Percentiles rank a stretch among this genome's conserved stretches.
phyloP scores from a whole-genome alignment of 2,329 filamentous ascomycete species.

The Beauveria pseudobassiana region DNA sequence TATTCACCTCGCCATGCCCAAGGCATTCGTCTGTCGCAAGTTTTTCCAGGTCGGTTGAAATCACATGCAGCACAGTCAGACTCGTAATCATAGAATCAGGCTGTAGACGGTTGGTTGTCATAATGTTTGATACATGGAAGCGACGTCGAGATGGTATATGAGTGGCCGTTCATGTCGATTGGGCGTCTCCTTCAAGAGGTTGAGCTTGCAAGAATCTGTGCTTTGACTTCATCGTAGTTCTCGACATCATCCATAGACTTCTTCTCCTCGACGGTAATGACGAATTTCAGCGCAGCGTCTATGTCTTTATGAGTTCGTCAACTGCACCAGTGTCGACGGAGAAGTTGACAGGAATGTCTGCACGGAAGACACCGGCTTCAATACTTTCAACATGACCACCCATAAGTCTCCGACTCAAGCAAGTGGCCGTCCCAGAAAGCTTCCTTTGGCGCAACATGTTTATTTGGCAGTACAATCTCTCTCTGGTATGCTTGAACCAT shows the following conservation, averaged over 20 bases:
- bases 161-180: constrained; percentile 78
- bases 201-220: constrained; percentile 67
- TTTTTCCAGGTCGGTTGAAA: constrained; percentile 96
- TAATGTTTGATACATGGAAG: constrained; percentile 99
- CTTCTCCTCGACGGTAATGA: constrained; percentile 75
- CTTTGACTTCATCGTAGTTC: constrained; percentile 79
- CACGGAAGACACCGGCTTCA: constrained; percentile 91
- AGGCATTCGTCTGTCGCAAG: constrained; percentile 85
- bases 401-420: constrained; percentile 90
- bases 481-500: constrained; percentile 97
- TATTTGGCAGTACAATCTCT: constrained; percentile 89
- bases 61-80: constrained; percentile 95
- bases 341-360: constrained; percentile 93
- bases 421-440: constrained; percentile 95
- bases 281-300: constrained; percentile 83
- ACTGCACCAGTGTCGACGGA: constrained; percentile 81
- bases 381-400: constrained; percentile 99
- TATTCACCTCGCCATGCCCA: constrained; percentile 99
- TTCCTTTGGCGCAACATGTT: constrained; percentile 85
- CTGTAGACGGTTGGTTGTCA: constrained; percentile 97
- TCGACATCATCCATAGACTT: constrained; percentile 71
- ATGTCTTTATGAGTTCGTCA: constrained; percentile 82
- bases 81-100: constrained; percentile 97
- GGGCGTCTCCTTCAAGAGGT: constrained; percentile 70
- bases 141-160: constrained; percentile 97